Percentiles rank a stretch among this genome's conserved stretches.
phyloP scores from a whole-genome alignment of 257 asterid species.

The Phtheirospermum japonicum region DNA sequence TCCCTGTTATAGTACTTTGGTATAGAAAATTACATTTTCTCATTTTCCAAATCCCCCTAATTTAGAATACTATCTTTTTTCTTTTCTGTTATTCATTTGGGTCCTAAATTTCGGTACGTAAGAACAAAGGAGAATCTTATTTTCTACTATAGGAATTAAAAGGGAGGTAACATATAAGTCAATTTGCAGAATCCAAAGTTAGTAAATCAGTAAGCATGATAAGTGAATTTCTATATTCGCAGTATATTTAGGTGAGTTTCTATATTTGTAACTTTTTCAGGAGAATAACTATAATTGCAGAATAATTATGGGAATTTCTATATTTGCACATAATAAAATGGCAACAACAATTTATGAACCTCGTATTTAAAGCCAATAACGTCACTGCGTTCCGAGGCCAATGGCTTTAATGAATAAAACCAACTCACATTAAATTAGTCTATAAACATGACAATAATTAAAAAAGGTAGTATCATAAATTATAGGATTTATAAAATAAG shows the following conservation, averaged over 20 bases:
- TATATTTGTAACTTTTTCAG: background rate
- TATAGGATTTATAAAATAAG: background rate
- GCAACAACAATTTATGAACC: background rate
- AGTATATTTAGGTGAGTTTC: background rate
- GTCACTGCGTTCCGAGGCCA: background rate
- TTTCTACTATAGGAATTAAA: no score
- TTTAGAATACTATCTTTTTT: no score
- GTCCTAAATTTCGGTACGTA: no score
- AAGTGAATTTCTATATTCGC: background rate
- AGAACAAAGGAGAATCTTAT: no score
- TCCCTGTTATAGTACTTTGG: no score
- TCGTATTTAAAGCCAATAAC: background rate
- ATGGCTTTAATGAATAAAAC: background rate
- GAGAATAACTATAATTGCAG: background rate
- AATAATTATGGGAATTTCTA: background rate
- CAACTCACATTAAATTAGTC: background rate
- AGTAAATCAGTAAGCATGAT: no score
- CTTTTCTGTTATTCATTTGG: no score
- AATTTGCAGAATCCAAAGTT: no score
- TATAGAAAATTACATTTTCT: no score
- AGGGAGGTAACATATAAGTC: no score
- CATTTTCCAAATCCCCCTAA: no score
- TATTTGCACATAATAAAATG: background rate
- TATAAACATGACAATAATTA: background rate
- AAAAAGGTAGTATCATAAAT: constrained; percentile 1